Evolutionary conservation across 805 yeast genomes (phyloP).

Genomic region (Kodamaea leandrae): DNA sequence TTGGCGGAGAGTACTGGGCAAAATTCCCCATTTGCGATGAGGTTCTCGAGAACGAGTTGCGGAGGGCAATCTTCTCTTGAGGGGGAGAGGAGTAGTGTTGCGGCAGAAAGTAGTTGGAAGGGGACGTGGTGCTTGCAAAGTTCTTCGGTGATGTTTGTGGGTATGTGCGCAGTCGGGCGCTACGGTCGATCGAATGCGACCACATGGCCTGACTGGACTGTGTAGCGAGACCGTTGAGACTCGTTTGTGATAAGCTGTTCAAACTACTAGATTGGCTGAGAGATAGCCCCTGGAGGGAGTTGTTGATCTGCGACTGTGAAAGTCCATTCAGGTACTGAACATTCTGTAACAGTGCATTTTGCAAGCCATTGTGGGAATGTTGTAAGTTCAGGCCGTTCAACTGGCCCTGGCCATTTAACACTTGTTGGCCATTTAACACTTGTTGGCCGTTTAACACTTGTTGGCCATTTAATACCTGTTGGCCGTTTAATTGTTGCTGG

Average conservation of each 20-base stretch:
- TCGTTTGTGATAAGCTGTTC: not conserved
- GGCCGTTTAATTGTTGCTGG: no score
- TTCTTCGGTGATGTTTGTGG: not conserved
- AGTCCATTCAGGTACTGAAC: no score
- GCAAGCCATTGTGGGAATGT: no score
- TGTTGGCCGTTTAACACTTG: no score
- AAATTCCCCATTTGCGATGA: conserved; percentile 1
- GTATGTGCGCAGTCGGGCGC: not conserved
- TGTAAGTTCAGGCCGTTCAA: no score
- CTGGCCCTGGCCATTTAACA: no score
- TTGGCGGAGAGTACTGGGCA: conserved; percentile 11
- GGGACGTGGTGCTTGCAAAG: not conserved
- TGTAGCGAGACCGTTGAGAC: not conserved
- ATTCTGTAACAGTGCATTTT: no score
- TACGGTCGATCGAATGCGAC: not conserved
- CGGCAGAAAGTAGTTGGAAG: conserved; percentile 1
- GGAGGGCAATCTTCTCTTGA: not conserved
- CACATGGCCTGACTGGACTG: not conserved
- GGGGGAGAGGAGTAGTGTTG: not conserved
- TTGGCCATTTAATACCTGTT: no score
- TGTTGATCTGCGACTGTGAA: not conserved
- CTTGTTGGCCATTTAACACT: no score
- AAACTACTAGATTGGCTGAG: not conserved
- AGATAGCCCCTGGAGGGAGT: not conserved
- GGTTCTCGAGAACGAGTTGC: not conserved